Evolutionary conservation across 306 rosid genomes (phyloP).

Genomic region (Inga leiocalycina): DNA sequence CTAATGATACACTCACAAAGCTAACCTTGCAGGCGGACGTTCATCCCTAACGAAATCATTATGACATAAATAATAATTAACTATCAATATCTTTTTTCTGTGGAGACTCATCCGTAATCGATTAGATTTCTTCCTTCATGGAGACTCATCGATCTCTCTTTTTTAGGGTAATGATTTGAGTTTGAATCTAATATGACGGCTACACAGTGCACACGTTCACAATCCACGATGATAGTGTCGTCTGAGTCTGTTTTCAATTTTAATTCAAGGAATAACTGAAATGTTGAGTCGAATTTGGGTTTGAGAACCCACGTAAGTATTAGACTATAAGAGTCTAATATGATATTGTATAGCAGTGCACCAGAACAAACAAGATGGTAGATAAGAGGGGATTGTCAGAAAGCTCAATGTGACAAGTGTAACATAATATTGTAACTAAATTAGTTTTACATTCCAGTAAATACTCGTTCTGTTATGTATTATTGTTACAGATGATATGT

Average conservation of each 20-base stretch:
- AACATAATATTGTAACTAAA: too few relatives aligned
- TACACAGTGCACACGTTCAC: conserved; percentile 26
- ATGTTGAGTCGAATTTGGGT: too few relatives aligned
- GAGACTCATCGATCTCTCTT: conserved; percentile 15
- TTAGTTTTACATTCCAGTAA: too few relatives aligned
- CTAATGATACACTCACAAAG: conserved; percentile 41
- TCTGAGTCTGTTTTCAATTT: neutral
- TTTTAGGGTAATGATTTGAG: conserved; percentile 34
- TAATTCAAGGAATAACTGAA: too few relatives aligned
- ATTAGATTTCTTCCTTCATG: conserved; percentile 38
- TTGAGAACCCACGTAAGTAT: too few relatives aligned
- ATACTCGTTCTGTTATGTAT: too few relatives aligned
- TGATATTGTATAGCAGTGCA: too few relatives aligned
- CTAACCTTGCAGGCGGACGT: conserved; percentile 31
- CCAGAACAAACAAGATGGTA: too few relatives aligned
- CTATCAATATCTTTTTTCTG: neutral
- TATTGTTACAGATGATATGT: too few relatives aligned
- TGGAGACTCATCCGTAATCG: neutral
- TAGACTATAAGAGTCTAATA: too few relatives aligned
- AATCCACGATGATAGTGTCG: conserved; percentile 26
- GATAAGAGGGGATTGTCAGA: too few relatives aligned
- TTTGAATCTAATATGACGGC: conserved; percentile 38
- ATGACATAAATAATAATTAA: conserved; percentile 14
- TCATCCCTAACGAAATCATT: conserved; percentile 1
- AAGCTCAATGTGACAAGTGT: too few relatives aligned